Evolutionary conservation across 2,329 filamentous ascomycete genomes (phyloP).

Genomic region (Colletotrichum godetiae): DNA sequence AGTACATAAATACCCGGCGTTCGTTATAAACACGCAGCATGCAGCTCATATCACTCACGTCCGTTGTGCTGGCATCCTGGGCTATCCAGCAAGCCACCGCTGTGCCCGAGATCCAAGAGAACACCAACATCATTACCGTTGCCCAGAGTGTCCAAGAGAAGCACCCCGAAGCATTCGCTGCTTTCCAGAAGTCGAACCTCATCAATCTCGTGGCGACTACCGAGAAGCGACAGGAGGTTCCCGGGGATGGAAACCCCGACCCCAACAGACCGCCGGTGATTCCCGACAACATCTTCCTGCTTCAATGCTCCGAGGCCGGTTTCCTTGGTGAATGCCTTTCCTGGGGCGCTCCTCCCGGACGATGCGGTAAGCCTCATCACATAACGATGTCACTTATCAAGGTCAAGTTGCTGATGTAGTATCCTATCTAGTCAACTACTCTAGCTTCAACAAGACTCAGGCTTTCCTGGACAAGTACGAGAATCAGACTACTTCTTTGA

Average conservation of each 20-base stretch:
- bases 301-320: conserved; percentile 22
- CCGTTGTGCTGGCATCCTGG: conserved; percentile 7
- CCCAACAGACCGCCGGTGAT: conserved; percentile 8
- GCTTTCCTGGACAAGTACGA: conserved; percentile 24
- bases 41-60: conserved; percentile 8
- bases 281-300: conserved; percentile 18
- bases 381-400: neutral
- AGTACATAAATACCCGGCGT: neutral
- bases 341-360: conserved; percentile 23
- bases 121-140: neutral
- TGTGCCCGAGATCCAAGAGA: neutral
- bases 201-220: neutral
- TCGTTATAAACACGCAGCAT: neutral
- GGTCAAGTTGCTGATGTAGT: neutral
- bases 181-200: conserved; percentile 8
- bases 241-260: conserved; percentile 19
- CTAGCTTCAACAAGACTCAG: conserved; percentile 21
- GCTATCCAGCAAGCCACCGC: neutral
- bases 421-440: conserved; percentile 5
- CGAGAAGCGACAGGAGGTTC: conserved; percentile 17
- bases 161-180: conserved; percentile 25
- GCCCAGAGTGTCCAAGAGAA: neutral
- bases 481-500: conserved; percentile 26
- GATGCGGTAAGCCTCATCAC: conserved; percentile 11
- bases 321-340: conserved; percentile 20